A percentile compares a stretch with the other conserved stretches of the same genome.
Conservation (phyloP, 2,329 filamentous ascomycete species). For the Ustulina deusta region DNA sequence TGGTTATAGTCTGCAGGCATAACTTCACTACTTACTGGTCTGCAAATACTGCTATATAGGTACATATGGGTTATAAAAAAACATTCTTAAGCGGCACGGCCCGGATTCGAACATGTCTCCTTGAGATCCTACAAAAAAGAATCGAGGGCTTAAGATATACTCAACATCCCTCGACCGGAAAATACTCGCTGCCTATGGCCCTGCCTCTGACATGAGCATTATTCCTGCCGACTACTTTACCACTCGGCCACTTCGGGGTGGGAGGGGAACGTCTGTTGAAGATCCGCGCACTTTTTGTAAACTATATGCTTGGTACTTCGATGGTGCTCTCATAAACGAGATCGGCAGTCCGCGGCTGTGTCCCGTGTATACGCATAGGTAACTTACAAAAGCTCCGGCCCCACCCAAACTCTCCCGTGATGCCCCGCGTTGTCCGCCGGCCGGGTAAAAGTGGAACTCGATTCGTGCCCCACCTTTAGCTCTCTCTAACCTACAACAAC, state of each 20-base stretch:
- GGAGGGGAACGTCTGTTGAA: background rate
- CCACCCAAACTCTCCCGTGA: background rate
- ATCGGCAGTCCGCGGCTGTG: background rate
- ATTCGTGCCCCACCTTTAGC: background rate
- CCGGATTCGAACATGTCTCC: background rate
- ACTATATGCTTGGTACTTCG: background rate
- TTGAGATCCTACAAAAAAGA: background rate
- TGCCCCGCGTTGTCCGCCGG: background rate
- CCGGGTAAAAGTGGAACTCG: background rate
- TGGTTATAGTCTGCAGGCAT: too few species aligned
- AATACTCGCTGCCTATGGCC: background rate
- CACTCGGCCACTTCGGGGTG: background rate
- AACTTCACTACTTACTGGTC: too few species aligned
- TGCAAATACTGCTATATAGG: too few species aligned
- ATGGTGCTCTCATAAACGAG: background rate
- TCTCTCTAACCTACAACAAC: background rate
- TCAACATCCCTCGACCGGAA: conserved; percentile 2
- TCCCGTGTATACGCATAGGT: background rate
- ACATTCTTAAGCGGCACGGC: background rate
- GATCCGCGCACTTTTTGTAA: background rate
- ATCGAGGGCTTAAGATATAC: background rate
- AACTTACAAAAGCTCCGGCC: too few species aligned
- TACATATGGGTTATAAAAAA: too few species aligned
- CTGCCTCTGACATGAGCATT: background rate
- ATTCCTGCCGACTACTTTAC: conserved; percentile 1